Evolutionary conservation across 164 flowering plant genomes (phyloP), one percentile per base, ranked within the genome.

Genomic region (Santalum album): DNA sequence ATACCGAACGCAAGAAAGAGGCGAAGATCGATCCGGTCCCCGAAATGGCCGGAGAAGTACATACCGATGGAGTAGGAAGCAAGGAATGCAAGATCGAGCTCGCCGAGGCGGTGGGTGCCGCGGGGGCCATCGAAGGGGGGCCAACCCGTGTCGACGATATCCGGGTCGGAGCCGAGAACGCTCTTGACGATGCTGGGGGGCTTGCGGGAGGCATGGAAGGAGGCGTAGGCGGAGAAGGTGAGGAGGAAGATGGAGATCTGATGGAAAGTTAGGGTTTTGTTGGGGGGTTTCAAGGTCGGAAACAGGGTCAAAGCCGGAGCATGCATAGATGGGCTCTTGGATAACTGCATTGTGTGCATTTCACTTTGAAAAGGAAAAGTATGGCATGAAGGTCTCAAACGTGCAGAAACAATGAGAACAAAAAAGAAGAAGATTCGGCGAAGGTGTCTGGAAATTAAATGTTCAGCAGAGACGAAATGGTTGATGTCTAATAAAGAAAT

Each of bases 151-250:
- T 46, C 70, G 35, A 47, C 6, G 56, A 51, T n/a, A n/a, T n/a
- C n/a, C 23, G 53, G 21, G 42, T 67, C 51, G 47, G 83, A 72
- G 6, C 76, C 71, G 6, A 92, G 75, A 20, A 84, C 80, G 57
- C 85, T 72, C 59, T 89, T 89, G 56, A 92, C 97, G 34, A 92
- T 92, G 73, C 85, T 78, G 2, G 95, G 91, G 24, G 99, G 97
- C 57, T 92, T 92, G 1, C 99, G 77, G 20, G 99, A 89, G 48
- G 97, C 96, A 54, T 92, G 99, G 60, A 92, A 87, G 12, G 94
- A 73, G 24, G 98, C 90, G 69, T 92, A 92, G 27, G 99, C 86
- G 16, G 64, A 23, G 75, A 92, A 92, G 18, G 99, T 92, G 68
- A 92, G 59, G 63, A 75, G 20, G 10, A 92, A 76, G 59, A 72